These are phyloP conservation scores for Fusarium graminum DNA, from an alignment of 2,329 filamentous ascomycete genomes.

Conservation along the genomic window DNA sequence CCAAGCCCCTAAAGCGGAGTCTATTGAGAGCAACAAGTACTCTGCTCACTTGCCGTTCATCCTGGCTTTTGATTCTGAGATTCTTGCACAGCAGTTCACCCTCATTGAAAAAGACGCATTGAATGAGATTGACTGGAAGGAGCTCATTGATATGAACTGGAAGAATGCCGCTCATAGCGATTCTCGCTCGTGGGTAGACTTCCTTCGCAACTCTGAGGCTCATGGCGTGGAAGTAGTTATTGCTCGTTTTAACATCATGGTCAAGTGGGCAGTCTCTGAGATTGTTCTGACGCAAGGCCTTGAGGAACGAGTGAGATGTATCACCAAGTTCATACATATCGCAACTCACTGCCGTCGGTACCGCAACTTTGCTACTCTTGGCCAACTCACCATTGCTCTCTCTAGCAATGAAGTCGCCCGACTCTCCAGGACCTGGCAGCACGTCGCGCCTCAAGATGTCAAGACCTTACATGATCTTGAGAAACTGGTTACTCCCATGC, in stretches of 20 bases:
- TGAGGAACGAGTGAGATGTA: constrained; percentile 79
- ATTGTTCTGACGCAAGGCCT: constrained; percentile 79
- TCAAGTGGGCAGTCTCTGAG: constrained; percentile 88
- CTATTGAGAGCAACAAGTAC: constrained; percentile 54
- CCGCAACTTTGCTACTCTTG: constrained; percentile 87
- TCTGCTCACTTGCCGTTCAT: constrained; percentile 81
- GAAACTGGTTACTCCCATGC: constrained; percentile 78
- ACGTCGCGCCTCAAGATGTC: constrained; percentile 75
- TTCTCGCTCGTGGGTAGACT: constrained; percentile 84
- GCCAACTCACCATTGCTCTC: constrained; percentile 82
- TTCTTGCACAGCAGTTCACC: constrained; percentile 85
- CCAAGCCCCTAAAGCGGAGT: constrained; percentile 52
- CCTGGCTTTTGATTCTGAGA: constrained; percentile 82
- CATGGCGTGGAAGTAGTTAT: constrained; percentile 86
- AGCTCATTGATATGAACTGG: constrained; percentile 86
- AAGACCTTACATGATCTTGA: constrained; percentile 77
- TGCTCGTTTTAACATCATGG: constrained; percentile 88
- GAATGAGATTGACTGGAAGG: constrained; percentile 90
- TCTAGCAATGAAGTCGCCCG: constrained; percentile 79
- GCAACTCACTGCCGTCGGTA: constrained; percentile 80
- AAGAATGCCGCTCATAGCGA: constrained; percentile 75
- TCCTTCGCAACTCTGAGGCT: constrained; percentile 78
- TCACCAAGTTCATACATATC: constrained; percentile 87
- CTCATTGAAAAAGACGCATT: constrained; percentile 88
- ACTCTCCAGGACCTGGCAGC: constrained; percentile 76